Percentiles rank a stretch among this genome's conserved stretches.
Conservation (phyloP, 2,329 filamentous ascomycete genomes). For the Colletotrichum sp. region DNA sequence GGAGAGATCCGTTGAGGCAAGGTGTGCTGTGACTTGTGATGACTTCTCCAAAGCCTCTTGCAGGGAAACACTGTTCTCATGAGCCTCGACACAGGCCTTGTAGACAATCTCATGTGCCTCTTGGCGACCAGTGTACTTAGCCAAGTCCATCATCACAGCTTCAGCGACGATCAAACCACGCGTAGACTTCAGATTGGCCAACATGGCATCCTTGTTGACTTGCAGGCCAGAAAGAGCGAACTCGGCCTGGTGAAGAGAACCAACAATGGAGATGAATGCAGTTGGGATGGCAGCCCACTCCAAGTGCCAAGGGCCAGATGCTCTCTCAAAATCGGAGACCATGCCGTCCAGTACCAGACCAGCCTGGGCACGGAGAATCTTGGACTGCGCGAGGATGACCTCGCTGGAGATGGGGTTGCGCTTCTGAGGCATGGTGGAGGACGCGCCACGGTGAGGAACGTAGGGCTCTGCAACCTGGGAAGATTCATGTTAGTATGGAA, state of each 20-base stretch:
- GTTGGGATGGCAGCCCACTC: conserved; percentile 62
- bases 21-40: conserved; percentile 43
- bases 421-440: conserved; percentile 64
- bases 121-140: conserved; percentile 55
- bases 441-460: conserved; percentile 57
- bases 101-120: conserved; percentile 62
- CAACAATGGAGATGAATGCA: conserved; percentile 57
- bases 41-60: conserved; percentile 45
- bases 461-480: conserved; percentile 59
- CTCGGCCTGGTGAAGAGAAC: conserved; percentile 56
- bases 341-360: conserved; percentile 58
- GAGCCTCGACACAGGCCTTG: conserved; percentile 54
- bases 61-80: conserved; percentile 46
- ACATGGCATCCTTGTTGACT: conserved; percentile 54
- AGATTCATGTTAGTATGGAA: background rate
- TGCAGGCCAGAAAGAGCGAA: conserved; percentile 57
- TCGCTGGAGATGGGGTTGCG: conserved; percentile 63
- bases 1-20: conserved; percentile 32
- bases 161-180: conserved; percentile 60
- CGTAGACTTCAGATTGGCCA: conserved; percentile 54
- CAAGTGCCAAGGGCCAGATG: conserved; percentile 63
- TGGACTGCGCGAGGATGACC: conserved; percentile 58
- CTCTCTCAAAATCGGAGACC: conserved; percentile 62
- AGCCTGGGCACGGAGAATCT: conserved; percentile 56
- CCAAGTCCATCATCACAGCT: conserved; percentile 66